These are phyloP conservation scores for Colletotrichum shisoi DNA, from an alignment of 2,329 filamentous ascomycete species.

Conservation along the genomic window DNA sequence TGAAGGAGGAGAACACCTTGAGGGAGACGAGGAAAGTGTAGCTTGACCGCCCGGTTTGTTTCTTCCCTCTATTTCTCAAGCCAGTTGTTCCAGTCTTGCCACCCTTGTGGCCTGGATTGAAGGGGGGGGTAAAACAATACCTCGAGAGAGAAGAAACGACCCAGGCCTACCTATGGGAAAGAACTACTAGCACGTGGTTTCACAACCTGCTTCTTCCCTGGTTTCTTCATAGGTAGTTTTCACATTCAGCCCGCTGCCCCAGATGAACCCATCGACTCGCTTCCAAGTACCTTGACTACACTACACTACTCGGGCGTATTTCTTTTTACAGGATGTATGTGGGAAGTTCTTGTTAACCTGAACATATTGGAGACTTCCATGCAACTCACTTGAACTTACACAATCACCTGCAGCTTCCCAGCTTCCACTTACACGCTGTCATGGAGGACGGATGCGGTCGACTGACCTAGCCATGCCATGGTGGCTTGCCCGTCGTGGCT, in stretches of 20 bases:
- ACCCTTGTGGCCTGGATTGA: background rate
- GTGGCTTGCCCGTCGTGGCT: slow-evolving; percentile 26
- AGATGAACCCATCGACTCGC: background rate
- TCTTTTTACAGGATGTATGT: slow-evolving; percentile 8
- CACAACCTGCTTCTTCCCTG: slow-evolving; percentile 19
- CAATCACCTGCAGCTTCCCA: slow-evolving; percentile 21
- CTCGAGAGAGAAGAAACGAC: background rate
- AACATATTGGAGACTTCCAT: slow-evolving; percentile 14
- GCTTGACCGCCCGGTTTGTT: background rate
- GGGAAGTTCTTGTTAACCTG: background rate
- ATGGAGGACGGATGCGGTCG: slow-evolving; percentile 26
- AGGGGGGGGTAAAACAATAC: background rate
- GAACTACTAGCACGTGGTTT: slow-evolving; percentile 3
- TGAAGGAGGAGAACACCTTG: slow-evolving; percentile 4
- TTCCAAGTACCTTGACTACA: background rate
- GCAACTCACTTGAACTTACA: slow-evolving; percentile 17
- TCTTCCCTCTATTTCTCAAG: background rate
- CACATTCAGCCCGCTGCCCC: too few relatives aligned
- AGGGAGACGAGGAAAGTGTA: background rate
- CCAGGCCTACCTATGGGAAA: background rate
- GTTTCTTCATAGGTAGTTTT: background rate
- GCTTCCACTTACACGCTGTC: slow-evolving; percentile 28
- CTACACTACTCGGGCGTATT: slow-evolving; percentile 5
- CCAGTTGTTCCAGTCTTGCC: background rate
- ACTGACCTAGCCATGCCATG: slow-evolving; percentile 2